Base-by-base conservation (phyloP, 73 alveolate genomes). In the Vitrella brassicaformis region DNA sequence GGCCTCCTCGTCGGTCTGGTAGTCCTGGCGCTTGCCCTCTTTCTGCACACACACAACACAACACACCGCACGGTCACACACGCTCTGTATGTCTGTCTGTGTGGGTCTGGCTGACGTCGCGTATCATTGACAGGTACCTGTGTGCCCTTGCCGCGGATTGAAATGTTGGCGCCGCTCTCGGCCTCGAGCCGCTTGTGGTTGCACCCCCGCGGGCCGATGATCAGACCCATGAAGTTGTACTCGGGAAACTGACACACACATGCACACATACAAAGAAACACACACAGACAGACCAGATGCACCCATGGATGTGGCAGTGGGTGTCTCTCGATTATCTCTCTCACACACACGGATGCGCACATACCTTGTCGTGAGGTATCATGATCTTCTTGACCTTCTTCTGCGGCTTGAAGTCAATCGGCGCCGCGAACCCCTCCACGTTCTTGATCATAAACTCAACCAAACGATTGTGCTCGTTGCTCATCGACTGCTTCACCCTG, bases 181-280 rank as follows among this genome's bases (percentile, higher is more conserved):
- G 75, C 86, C 47, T 84, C 87, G 27, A 84, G 80, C 22, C 86
- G 26, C 29, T 84, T 84, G 79, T 84, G 90, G 71, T 84, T 74
- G 28, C 87, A 79, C 19, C 90, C 90, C 72, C 80, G 75, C 32
- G 90, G 90, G 19, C 90, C 90, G 66, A 84, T 84, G 75, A 84
- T 70, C 80, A 84, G 72, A 26, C 90, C 90, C 18, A 84, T 86
- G 71, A 79, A 84, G 75, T 84, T 84, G 56, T 39, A 39, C 56
- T 39, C 56, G 4, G 56, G 56, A 14, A 8, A n/a, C n/a, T n/a
- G n/a, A n/a, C n/a, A n/a, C n/a, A n/a, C n/a, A n/a, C n/a, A n/a
- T n/a, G n/a, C n/a, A n/a, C n/a, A n/a, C n/a, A n/a, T n/a, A n/a
- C n/a, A n/a, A n/a, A n/a, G n/a, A n/a, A n/a, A n/a, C n/a, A n/a